phyloP scores from a whole-genome alignment of 148 eudicot genomes.

The Rhododendron mucronatum region DNA sequence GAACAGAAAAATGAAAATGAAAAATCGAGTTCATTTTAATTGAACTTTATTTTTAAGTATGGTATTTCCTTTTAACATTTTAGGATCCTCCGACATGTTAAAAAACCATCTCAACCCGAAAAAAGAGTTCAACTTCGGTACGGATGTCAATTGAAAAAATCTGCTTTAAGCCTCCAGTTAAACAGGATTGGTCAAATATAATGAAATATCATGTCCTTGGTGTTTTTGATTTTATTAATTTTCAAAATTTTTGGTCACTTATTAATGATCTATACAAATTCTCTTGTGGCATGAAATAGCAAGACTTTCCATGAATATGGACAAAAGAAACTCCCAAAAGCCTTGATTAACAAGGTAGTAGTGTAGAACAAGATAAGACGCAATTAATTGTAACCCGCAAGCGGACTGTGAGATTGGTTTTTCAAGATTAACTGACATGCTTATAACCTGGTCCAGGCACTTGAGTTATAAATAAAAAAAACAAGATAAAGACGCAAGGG shows the following conservation, averaged over 20 bases:
- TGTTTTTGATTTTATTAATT: background rate
- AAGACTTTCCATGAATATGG: background rate
- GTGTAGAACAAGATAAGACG: background rate
- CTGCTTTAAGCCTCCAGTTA: background rate
- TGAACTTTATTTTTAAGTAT: too few species aligned
- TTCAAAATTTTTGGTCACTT: background rate
- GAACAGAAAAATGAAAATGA: too few species aligned
- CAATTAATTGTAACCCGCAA: background rate
- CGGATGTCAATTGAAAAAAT: background rate
- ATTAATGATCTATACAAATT: background rate
- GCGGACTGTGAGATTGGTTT: too few species aligned
- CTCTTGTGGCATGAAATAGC: background rate
- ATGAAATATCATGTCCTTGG: background rate
- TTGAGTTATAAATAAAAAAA: too few species aligned
- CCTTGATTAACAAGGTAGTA: background rate
- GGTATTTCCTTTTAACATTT: background rate
- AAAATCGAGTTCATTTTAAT: background rate
- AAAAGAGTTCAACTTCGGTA: background rate
- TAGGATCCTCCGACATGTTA: background rate
- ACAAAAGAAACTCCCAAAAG: background rate
- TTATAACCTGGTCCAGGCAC: background rate
- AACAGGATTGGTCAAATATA: background rate
- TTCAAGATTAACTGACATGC: too few species aligned
- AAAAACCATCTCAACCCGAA: background rate
- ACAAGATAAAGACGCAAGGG: background rate